Conservation (phyloP, 164 flowering plant genomes). For the Stephania yunnanensis region DNA sequence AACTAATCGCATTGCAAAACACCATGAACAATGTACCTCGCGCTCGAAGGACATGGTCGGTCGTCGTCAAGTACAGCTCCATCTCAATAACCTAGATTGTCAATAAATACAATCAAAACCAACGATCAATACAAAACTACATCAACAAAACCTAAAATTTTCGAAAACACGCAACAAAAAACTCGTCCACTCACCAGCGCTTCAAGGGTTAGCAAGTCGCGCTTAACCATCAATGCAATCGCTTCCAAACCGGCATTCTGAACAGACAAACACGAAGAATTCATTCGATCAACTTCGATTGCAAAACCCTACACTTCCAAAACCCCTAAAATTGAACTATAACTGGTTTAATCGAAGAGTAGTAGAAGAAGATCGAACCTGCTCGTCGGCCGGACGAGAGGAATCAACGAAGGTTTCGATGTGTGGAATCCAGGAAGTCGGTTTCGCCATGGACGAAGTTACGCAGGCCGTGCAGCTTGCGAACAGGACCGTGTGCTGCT, state of each 20-base stretch:
- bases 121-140: background rate
- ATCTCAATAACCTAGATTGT: conserved; percentile 63
- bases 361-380: conserved; percentile 31
- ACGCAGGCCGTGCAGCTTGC: too few species aligned
- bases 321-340: too few species aligned
- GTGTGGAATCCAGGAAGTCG: conserved; percentile 41
- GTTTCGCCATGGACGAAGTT: conserved; percentile 36
- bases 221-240: conserved; percentile 56
- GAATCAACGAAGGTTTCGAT: conserved; percentile 65
- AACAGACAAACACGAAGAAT: background rate
- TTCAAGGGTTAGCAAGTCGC: conserved; percentile 46
- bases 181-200: conserved; percentile 28
- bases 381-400: conserved; percentile 50
- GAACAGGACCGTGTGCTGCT: too few species aligned
- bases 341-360: background rate
- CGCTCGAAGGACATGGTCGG: conserved; percentile 64
- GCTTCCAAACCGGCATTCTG: conserved; percentile 62
- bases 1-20: background rate
- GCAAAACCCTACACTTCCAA: too few species aligned
- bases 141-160: background rate
- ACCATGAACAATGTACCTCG: conserved; percentile 48
- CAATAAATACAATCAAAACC: background rate
- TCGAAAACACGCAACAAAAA: background rate
- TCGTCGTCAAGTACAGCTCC: conserved; percentile 86
- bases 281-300: too few species aligned